A percentile compares a stretch with the other conserved stretches of the same genome.
These are phyloP conservation scores for Neobulgaria alba DNA, from an alignment of 2,329 filamentous ascomycete genomes.

Conservation along the genomic window DNA sequence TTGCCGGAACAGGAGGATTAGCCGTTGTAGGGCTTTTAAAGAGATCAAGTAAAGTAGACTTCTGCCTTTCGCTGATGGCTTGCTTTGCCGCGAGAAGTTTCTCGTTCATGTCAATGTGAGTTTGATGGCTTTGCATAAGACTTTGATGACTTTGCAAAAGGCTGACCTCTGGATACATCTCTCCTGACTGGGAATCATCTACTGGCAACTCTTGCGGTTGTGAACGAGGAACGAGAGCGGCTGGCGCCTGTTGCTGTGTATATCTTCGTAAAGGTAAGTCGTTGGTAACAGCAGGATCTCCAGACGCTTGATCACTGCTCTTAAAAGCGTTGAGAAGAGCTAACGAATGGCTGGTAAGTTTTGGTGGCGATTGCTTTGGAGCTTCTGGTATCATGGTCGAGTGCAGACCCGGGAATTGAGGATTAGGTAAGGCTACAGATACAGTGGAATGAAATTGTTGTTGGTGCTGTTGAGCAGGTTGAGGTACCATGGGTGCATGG, in stretches of 20 bases:
- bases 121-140: background rate
- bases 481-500: slow-evolving; percentile 26
- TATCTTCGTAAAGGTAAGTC: slow-evolving; percentile 14
- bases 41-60: slow-evolving; percentile 23
- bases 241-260: slow-evolving; percentile 6
- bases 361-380: slow-evolving; percentile 18
- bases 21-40: slow-evolving; percentile 25
- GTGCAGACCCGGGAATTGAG: slow-evolving; percentile 23
- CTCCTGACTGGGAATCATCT: slow-evolving; percentile 12
- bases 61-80: slow-evolving; percentile 22
- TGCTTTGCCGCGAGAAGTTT: slow-evolving; percentile 7
- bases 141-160: background rate
- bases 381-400: slow-evolving; percentile 21
- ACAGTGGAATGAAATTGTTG: slow-evolving; percentile 6
- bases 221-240: slow-evolving; percentile 1
- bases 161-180: background rate
- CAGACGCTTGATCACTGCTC: slow-evolving; percentile 16
- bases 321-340: slow-evolving; percentile 39
- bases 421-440: slow-evolving; percentile 11
- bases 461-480: slow-evolving; percentile 22
- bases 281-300: slow-evolving; percentile 6
- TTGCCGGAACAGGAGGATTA: slow-evolving; percentile 8
- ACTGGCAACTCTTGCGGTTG: slow-evolving; percentile 24
- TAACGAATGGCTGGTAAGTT: slow-evolving; percentile 36
- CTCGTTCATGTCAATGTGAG: background rate